phyloP scores from a whole-genome alignment of 73 alveolate species.

The Paramecium tetraurelia region DNA sequence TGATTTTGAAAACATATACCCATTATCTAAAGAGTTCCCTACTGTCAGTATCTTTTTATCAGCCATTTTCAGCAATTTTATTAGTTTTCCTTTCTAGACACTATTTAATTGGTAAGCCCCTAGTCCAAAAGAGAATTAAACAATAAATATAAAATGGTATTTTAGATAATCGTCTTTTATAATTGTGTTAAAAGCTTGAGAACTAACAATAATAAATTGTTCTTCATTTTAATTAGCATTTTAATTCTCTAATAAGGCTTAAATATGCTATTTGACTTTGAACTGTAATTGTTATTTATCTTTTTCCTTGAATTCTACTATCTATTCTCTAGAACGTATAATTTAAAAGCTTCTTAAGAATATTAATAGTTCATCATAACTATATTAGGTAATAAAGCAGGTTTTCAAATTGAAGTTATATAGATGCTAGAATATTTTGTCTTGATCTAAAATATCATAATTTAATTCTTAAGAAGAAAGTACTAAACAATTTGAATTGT shows the following conservation, averaged over 20 bases:
- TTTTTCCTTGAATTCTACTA: background rate
- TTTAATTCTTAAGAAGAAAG: background rate
- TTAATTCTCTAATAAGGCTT: background rate
- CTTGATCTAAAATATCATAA: background rate
- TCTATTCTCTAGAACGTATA: background rate
- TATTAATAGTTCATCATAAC: background rate
- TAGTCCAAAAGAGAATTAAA: constrained; percentile 14
- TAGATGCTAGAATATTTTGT: background rate
- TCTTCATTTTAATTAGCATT: background rate
- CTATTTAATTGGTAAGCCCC: background rate
- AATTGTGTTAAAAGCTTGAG: background rate
- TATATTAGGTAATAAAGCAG: background rate
- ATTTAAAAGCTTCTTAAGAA: background rate
- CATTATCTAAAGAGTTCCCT: background rate
- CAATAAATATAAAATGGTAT: background rate
- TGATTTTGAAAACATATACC: background rate
- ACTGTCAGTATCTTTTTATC: background rate
- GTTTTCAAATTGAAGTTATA: background rate
- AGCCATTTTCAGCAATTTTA: background rate
- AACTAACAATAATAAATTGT: background rate
- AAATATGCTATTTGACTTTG: background rate
- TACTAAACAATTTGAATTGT: background rate
- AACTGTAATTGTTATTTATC: background rate
- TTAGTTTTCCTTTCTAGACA: background rate
- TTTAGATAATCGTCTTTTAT: background rate